Base-by-base conservation (phyloP, 1,284 basidiomycete genomes). In the Sporisorium scitamineum region DNA sequence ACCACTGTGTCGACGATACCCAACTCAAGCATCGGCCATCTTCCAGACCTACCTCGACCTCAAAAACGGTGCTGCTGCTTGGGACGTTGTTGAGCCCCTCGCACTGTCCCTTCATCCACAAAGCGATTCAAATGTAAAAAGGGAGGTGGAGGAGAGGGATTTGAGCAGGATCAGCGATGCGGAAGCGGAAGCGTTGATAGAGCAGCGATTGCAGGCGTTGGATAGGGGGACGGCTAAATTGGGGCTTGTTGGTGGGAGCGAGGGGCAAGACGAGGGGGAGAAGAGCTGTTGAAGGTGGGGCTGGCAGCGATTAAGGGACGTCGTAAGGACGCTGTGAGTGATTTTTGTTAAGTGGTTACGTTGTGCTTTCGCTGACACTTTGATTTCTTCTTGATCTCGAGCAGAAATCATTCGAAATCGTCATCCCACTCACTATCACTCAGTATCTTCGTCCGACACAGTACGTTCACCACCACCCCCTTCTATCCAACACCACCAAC, bases 21-120 rank as follows among this genome's bases (percentile, higher is more conserved):
- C 85, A 6, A n/a, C 50, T 0, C 85, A 86, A 55, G 73, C 81
- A 10, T 58, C 75, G 0, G 63, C 85, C 2, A 70, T 87, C 34
- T 78, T 84, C 22, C 86, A 86, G 44, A 70, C 85, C 14, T 84
- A 71, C 37, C 64, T 76, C 27, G 86, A 87, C 62, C 78, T 87
- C 22, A 72, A 73, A 24, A 74, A 81, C 59, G 74, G 76, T 11
- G 80, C 81, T 14, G 65, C 72, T 24, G 63, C 72, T 2, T 84
- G 82, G 82, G 66, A 70, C 10, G 47, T 73, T n/a, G 67, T 84
- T 13, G 68, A 71, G 9, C 63, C 73, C 59, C 31, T 64, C 48
- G 27, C 51, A 10, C 47, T 68, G 11, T 59, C 52, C 4, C 8
- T 27, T 13, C 10, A 13, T 16, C 41, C 42, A n/a, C 20, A 11